Conservation (phyloP, 2,329 filamentous ascomycete species). For the Meredithiella fracta region DNA sequence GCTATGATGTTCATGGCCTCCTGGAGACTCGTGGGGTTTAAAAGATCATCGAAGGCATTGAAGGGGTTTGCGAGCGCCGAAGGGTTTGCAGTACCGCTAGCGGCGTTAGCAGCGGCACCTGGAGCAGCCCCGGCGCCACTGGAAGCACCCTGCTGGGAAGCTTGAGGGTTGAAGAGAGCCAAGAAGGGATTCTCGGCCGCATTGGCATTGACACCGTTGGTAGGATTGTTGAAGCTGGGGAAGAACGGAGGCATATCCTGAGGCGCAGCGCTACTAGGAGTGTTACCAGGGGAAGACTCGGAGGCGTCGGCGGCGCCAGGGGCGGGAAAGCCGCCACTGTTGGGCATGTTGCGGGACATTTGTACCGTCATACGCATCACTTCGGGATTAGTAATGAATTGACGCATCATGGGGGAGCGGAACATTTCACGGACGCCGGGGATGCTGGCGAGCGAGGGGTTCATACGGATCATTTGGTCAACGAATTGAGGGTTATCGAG, state of each 20-base stretch:
- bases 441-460: conserved; percentile 62
- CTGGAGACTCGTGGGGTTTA: conserved; percentile 9
- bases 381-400: conserved; percentile 85
- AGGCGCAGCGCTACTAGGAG: conserved; percentile 18
- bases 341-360: conserved; percentile 46
- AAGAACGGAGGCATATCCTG: conserved; percentile 12
- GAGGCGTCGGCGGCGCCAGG: conserved; percentile 85
- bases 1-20: conserved; percentile 4
- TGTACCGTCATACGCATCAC: conserved; percentile 49
- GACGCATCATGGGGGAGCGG: conserved; percentile 71
- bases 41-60: not conserved
- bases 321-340: conserved; percentile 49
- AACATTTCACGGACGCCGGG: conserved; percentile 71
- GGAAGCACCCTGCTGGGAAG: conserved; percentile 16
- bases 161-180: conserved; percentile 11
- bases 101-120: not conserved
- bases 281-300: conserved; percentile 24
- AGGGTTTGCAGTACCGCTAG: not conserved
- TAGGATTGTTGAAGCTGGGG: not conserved
- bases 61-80: conserved; percentile 9
- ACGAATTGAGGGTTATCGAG: conserved; percentile 90
- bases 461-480: conserved; percentile 85
- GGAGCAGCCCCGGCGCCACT: conserved; percentile 7
- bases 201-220: conserved; percentile 14
- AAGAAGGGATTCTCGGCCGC: conserved; percentile 28